phyloP scores from a whole-genome alignment of 805 yeast species.

The Lachancea nothofagi region DNA sequence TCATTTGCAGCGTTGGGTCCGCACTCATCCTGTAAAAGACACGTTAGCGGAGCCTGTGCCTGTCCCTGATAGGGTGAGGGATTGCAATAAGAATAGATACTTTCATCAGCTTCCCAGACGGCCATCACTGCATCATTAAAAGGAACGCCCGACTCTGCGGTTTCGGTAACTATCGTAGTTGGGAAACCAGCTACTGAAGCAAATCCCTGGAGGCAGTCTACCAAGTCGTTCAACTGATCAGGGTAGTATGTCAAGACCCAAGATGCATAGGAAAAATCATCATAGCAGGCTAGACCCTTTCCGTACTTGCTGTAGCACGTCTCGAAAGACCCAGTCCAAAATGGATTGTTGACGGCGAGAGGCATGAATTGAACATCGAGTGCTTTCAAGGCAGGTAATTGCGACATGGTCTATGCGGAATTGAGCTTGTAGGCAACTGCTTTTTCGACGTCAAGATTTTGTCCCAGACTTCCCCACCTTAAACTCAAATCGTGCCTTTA shows the following conservation, averaged over 20 bases:
- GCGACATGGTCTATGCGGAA: neutral
- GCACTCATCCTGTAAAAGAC: neutral
- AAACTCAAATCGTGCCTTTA: too few species aligned
- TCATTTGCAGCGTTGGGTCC: neutral
- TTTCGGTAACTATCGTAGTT: neutral
- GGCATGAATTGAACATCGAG: neutral
- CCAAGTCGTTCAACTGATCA: neutral
- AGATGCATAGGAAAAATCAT: neutral
- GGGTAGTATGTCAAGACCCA: neutral
- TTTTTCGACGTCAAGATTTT: too few species aligned
- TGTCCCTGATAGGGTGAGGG: neutral
- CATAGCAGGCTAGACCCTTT: neutral
- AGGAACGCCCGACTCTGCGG: neutral
- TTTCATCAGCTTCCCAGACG: neutral
- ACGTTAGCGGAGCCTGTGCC: neutral
- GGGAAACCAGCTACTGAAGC: neutral
- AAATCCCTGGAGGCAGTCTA: neutral
- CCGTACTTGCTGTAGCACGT: neutral
- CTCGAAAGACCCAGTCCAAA: neutral
- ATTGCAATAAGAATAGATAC: neutral
- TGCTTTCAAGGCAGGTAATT: neutral
- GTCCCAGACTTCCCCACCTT: too few species aligned
- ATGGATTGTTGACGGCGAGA: neutral
- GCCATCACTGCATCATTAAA: neutral
- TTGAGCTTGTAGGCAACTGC: too few species aligned